A percentile compares a stretch with the other conserved stretches of the same genome.
These are phyloP conservation scores for Hamigera avellanea DNA, from an alignment of 495 filamentous ascomycete species.

Conservation along the genomic window DNA sequence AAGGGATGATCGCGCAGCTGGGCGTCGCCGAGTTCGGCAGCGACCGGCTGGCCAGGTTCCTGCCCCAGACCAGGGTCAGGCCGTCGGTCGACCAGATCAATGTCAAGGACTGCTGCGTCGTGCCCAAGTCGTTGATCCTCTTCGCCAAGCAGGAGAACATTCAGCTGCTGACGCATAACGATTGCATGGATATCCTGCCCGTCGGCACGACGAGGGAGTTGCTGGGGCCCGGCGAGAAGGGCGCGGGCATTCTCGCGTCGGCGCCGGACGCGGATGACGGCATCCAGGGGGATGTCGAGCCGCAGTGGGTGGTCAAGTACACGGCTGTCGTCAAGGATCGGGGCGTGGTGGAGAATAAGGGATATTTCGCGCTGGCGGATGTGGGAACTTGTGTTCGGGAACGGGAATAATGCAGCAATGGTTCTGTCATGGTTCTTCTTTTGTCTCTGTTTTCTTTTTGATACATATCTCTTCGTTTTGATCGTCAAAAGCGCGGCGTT, in stretches of 20 bases:
- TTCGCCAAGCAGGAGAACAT: constrained; percentile 78
- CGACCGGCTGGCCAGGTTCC: constrained; percentile 59
- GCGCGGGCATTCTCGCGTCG: constrained; percentile 54
- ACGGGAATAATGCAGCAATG: constrained; percentile 7
- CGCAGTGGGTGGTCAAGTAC: constrained; percentile 96
- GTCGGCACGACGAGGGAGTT: constrained; percentile 73
- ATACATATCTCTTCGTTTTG: not conserved
- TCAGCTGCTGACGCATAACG: constrained; percentile 86
- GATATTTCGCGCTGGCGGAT: constrained; percentile 82
- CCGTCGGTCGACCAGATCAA: constrained; percentile 95
- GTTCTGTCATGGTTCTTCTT: constrained; percentile 4
- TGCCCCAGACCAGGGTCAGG: constrained; percentile 53
- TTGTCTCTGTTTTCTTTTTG: not conserved
- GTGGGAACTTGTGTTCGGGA: constrained; percentile 34
- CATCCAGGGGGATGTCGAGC: constrained; percentile 63
- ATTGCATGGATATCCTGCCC: constrained; percentile 84
- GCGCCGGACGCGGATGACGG: constrained; percentile 31
- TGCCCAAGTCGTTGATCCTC: constrained; percentile 76
- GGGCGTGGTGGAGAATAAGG: constrained; percentile 98
- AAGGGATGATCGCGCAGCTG: constrained; percentile 59
- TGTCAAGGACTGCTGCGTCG: constrained; percentile 89
- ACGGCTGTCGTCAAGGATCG: constrained; percentile 92
- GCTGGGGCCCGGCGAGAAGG: constrained; percentile 51
- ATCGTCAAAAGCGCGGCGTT: constrained; percentile 25
- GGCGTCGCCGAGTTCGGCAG: constrained; percentile 87